These are phyloP conservation scores for Metschnikowia reukaufii DNA, from an alignment of 805 yeast species.

Conservation along the genomic window DNA sequence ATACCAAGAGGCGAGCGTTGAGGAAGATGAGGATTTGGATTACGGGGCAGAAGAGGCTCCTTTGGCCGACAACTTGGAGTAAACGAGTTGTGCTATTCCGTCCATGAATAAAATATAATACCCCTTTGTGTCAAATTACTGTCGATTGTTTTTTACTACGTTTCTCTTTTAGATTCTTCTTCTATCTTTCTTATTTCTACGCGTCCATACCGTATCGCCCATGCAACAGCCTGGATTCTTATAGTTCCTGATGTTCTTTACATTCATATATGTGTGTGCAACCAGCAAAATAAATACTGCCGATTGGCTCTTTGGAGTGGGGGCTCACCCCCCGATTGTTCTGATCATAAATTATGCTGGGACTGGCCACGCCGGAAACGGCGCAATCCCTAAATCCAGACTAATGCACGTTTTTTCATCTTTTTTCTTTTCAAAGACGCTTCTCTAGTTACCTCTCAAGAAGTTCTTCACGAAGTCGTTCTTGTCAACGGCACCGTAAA, in stretches of 20 bases:
- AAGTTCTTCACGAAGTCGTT: conserved; percentile 71
- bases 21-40: conserved; percentile 74
- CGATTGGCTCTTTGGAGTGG: not conserved
- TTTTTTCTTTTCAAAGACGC: not conserved
- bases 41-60: conserved; percentile 63
- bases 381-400: conserved; percentile 1
- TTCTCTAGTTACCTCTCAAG: conserved; percentile 54
- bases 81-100: conserved; percentile 14
- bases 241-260: not conserved
- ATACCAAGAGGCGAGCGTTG: conserved; percentile 80
- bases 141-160: not conserved
- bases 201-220: not conserved
- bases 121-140: conserved; percentile 9
- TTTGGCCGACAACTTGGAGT: conserved; percentile 51
- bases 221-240: not conserved
- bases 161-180: not conserved
- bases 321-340: not conserved
- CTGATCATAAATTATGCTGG: not conserved
- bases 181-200: too few relatives aligned
- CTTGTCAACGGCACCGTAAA: conserved; percentile 53
- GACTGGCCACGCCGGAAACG: not conserved
- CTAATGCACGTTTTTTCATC: conserved; percentile 1
- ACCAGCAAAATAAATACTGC: not conserved
- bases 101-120: conserved; percentile 10
- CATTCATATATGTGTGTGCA: conserved; percentile 2